These are phyloP conservation scores for Pyrenophora graminea DNA, from an alignment of 2,329 filamentous ascomycete genomes.

Conservation along the genomic window DNA sequence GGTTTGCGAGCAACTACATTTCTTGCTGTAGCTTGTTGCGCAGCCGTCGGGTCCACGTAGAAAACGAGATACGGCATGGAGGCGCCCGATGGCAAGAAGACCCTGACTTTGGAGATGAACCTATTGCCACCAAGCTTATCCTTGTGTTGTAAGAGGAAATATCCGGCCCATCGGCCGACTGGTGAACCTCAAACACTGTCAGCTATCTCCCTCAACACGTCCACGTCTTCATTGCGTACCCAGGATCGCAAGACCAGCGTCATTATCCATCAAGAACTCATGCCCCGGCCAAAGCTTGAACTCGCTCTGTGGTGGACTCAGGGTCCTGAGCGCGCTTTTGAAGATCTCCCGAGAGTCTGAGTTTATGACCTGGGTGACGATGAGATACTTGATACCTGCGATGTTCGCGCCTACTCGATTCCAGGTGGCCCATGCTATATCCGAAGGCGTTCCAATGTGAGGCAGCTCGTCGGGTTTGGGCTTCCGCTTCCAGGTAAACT, in stretches of 20 bases:
- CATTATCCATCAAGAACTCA: slow-evolving; percentile 8
- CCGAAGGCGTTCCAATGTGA: slow-evolving; percentile 7
- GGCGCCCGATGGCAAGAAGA: slow-evolving; percentile 2
- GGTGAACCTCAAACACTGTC: slow-evolving; percentile 9
- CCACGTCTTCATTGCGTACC: slow-evolving; percentile 3
- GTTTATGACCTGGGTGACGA: slow-evolving; percentile 16
- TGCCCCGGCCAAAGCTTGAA: slow-evolving; percentile 12
- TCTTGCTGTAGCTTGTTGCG: background rate
- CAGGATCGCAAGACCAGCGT: slow-evolving; percentile 8
- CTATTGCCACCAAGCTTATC: slow-evolving; percentile 11
- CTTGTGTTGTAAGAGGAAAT: slow-evolving; percentile 19
- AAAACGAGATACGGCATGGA: slow-evolving; percentile 14
- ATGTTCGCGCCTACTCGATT: slow-evolving; percentile 8
- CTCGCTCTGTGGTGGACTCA: slow-evolving; percentile 11
- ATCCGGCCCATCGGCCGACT: slow-evolving; percentile 12
- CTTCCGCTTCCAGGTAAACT: slow-evolving; percentile 8
- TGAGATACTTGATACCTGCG: slow-evolving; percentile 14
- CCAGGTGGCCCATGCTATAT: slow-evolving; percentile 20
- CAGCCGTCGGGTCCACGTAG: slow-evolving; percentile 6
- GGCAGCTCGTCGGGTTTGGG: slow-evolving; percentile 8
- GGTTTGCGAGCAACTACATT: background rate
- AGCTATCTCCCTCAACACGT: background rate
- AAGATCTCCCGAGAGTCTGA: slow-evolving; percentile 3
- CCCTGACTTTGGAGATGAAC: slow-evolving; percentile 14
- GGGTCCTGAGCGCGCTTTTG: slow-evolving; percentile 1